phyloP scores from a whole-genome alignment of 2,329 filamentous ascomycete species.

The Penicillium sp. region DNA sequence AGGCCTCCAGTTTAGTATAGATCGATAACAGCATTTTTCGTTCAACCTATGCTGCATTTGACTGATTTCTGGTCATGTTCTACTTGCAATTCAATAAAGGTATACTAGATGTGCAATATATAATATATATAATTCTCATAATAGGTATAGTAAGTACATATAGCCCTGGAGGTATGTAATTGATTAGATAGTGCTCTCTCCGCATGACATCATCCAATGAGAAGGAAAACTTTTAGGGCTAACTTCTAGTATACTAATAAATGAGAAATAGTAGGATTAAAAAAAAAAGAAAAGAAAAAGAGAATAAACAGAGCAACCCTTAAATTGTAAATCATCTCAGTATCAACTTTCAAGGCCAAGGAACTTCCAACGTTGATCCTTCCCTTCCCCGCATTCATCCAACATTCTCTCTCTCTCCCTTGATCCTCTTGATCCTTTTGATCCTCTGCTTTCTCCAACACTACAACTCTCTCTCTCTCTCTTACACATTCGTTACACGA shows the following conservation, averaged over 20 bases:
- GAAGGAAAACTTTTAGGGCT: not conserved
- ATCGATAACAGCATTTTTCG: not conserved
- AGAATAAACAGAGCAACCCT: not conserved
- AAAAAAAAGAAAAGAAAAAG: not conserved
- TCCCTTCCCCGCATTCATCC: conserved; percentile 17
- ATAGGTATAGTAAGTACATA: not conserved
- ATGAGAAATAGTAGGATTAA: not conserved
- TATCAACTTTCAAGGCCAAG: not conserved
- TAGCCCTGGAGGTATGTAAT: no score
- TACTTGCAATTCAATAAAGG: not conserved
- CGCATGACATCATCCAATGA: conserved; percentile 24
- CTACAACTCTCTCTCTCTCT: not conserved
- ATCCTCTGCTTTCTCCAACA: not conserved
- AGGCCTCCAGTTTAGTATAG: not conserved
- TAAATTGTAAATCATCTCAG: not conserved
- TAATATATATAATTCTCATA: not conserved
- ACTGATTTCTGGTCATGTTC: not conserved
- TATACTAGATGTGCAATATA: not conserved
- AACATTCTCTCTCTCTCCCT: not conserved
- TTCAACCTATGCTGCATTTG: not conserved
- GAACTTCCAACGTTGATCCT: conserved; percentile 6
- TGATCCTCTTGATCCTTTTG: not conserved
- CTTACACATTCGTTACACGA: conserved; percentile 9
- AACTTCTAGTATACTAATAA: not conserved
- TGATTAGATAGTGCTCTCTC: conserved; percentile 12